phyloP scores from a whole-genome alignment of 805 yeast genomes.

The Yamadazyma endophytica region DNA sequence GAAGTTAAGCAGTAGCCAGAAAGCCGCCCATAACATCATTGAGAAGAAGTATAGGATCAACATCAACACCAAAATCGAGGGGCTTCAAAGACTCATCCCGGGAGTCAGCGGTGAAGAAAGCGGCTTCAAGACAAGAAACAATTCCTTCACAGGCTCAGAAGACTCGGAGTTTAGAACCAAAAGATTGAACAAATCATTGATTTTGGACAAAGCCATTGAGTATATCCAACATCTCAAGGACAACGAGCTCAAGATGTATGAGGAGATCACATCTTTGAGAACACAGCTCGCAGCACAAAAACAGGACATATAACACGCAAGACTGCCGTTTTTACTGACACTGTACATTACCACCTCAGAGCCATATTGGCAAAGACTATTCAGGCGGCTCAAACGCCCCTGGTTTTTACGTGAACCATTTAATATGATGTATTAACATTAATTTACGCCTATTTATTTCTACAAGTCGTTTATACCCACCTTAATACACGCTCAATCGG shows the following conservation, averaged over 20 bases:
- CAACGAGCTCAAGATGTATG: conserved; percentile 29
- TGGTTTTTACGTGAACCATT: no score
- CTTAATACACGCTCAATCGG: no score
- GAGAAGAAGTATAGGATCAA: conserved; percentile 70
- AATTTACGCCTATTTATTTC: no score
- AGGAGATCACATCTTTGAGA: conserved; percentile 1
- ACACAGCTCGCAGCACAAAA: neutral
- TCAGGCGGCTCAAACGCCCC: no score
- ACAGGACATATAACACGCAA: no score
- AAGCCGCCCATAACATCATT: conserved; percentile 69
- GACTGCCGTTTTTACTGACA: no score
- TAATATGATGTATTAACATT: no score
- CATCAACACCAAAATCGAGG: conserved; percentile 68
- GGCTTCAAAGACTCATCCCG: conserved; percentile 62
- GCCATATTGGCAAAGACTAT: no score
- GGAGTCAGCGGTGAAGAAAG: conserved; percentile 61
- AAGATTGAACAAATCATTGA: conserved; percentile 60
- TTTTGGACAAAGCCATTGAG: conserved; percentile 63
- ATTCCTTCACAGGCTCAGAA: neutral
- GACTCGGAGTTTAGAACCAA: conserved; percentile 2
- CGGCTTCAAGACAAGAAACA: conserved; percentile 47
- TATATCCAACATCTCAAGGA: conserved; percentile 53
- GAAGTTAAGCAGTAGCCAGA: conserved; percentile 54
- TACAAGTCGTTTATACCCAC: no score
- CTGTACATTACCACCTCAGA: no score